Conservation (phyloP, 345 rosid genomes). For the Viola odorata region DNA sequence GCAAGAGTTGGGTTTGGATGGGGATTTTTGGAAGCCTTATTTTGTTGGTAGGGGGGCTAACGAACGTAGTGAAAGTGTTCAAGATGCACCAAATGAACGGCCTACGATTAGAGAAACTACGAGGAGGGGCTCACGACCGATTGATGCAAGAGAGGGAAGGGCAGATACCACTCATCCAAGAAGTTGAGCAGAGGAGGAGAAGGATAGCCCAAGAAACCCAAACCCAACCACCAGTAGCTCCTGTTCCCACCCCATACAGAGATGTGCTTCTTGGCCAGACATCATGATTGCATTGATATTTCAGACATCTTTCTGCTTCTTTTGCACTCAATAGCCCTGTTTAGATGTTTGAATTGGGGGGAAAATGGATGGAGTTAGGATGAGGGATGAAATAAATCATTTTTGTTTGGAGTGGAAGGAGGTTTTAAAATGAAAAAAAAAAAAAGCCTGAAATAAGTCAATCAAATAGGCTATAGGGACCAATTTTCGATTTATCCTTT, state of each 20-base stretch:
- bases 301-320: too few relatives aligned
- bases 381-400: too few relatives aligned
- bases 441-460: too few relatives aligned
- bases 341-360: too few relatives aligned
- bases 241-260: conserved; percentile 40
- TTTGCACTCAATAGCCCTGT: too few relatives aligned
- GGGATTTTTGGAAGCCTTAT: conserved; percentile 46
- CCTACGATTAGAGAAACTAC: conserved; percentile 59
- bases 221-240: background rate
- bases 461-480: too few relatives aligned
- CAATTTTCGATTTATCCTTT: too few relatives aligned
- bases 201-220: conserved; percentile 21
- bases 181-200: conserved; percentile 36
- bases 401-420: too few relatives aligned
- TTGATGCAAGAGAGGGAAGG: conserved; percentile 52
- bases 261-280: conserved; percentile 42
- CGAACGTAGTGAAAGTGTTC: conserved; percentile 66
- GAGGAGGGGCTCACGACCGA: conserved; percentile 68
- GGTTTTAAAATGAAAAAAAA: too few relatives aligned
- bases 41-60: conserved; percentile 48
- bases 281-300: conserved; percentile 6
- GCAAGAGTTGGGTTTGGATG: conserved; percentile 51
- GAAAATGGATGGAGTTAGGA: too few relatives aligned
- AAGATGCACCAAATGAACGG: conserved; percentile 52
- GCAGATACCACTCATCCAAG: conserved; percentile 46